Percentiles rank a stretch among this genome's conserved stretches.
These are phyloP conservation scores for Termitomyces titanicus DNA, from an alignment of 768 basidiomycete genomes.

Conservation along the genomic window DNA sequence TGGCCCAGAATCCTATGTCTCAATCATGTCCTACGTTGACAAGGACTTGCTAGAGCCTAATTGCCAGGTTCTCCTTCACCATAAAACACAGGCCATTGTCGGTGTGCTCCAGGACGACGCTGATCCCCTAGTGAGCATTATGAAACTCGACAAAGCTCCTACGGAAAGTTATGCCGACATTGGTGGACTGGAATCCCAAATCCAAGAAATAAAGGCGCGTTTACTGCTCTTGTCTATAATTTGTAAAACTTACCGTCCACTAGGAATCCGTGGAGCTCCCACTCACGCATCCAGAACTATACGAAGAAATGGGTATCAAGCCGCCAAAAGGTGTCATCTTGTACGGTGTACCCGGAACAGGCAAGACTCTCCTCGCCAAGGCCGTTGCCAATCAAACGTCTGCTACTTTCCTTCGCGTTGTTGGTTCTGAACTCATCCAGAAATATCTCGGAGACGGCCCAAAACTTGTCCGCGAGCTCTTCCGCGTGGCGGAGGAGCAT, in stretches of 20 bases:
- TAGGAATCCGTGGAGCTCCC: conserved; percentile 98
- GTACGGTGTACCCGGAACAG: conserved; percentile 97
- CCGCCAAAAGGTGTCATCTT: conserved; percentile 99
- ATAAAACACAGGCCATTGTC: conserved; percentile 93
- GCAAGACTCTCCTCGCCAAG: conserved; percentile 96
- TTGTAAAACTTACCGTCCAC: background rate
- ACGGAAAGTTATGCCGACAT: conserved; percentile 99
- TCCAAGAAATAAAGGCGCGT: conserved; percentile 95
- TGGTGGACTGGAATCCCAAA: conserved; percentile 94
- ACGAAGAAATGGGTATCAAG: conserved; percentile 99
- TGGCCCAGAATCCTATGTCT: conserved; percentile 95
- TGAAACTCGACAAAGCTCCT: conserved; percentile 99
- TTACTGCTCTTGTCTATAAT: background rate
- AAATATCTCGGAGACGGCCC: conserved; percentile 99
- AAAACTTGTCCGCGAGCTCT: conserved; percentile 95
- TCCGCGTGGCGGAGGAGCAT: conserved; percentile 95
- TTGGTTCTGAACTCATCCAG: conserved; percentile 97
- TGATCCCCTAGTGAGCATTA: conserved; percentile 95
- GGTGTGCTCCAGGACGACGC: conserved; percentile 95
- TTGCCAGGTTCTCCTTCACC: conserved; percentile 91
- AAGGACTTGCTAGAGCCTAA: conserved; percentile 97
- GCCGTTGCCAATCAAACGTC: conserved; percentile 98
- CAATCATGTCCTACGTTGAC: conserved; percentile 97
- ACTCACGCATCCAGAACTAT: conserved; percentile 94
- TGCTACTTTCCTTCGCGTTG: conserved; percentile 95